Evolutionary conservation across 192 early-diverging fungal genomes (phyloP).

Genomic region (Gryganskiella cystojenkinii): DNA sequence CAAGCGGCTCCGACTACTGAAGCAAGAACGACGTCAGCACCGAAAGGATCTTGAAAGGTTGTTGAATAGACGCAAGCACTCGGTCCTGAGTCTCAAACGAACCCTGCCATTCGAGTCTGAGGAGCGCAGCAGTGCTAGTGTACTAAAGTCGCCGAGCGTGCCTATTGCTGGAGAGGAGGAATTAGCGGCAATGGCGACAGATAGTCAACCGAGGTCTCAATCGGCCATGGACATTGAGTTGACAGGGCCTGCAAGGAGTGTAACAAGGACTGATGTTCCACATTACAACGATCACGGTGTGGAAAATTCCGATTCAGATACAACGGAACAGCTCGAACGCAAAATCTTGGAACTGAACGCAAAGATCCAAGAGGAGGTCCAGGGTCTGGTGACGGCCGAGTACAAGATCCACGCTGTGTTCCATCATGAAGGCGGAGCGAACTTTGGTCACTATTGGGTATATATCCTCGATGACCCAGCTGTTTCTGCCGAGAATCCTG

Average conservation of each 20-base stretch:
- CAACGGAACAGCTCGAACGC: conserved; percentile 16
- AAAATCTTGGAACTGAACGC: conserved; percentile 19
- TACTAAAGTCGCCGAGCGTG: too few species aligned
- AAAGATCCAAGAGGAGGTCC: conserved; percentile 48
- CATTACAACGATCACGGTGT: too few species aligned
- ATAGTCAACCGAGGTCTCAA: too few species aligned
- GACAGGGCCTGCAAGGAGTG: too few species aligned
- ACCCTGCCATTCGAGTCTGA: too few species aligned
- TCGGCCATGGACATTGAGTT: too few species aligned
- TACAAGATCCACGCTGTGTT: conserved; percentile 84
- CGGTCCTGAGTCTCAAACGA: neutral
- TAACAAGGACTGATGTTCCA: too few species aligned
- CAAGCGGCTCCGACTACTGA: conserved; percentile 50
- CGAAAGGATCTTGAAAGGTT: conserved; percentile 26
- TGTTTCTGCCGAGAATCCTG: neutral
- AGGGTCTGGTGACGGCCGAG: conserved; percentile 45
- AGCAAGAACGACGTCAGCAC: conserved; percentile 27
- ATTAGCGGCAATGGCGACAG: too few species aligned
- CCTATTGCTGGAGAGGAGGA: too few species aligned
- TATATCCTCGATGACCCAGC: conserved; percentile 67
- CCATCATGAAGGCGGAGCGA: conserved; percentile 71
- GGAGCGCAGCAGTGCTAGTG: too few species aligned
- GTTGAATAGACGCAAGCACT: conserved; percentile 8
- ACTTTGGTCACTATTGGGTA: conserved; percentile 86
- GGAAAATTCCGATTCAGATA: too few species aligned